Evolutionary conservation across 257 asterid genomes (phyloP).

Genomic region (Solanum piurae): DNA sequence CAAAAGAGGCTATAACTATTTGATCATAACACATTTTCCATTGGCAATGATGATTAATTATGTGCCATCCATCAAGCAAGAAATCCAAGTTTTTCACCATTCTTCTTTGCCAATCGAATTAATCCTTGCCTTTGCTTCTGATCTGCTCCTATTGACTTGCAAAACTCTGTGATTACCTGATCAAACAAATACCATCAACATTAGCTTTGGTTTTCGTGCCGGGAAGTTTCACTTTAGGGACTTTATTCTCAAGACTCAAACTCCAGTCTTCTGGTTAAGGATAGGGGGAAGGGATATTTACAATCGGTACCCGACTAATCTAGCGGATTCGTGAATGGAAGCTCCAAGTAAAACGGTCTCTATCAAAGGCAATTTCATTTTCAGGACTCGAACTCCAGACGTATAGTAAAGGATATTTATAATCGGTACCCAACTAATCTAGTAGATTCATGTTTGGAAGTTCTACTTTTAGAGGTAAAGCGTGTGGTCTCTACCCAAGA

Average conservation of each 20-base stretch:
- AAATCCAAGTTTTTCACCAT: constrained; percentile 81
- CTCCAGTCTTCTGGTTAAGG: neutral
- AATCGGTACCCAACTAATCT: neutral
- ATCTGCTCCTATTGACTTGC: constrained; percentile 94
- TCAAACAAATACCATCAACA: neutral
- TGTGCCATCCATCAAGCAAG: constrained; percentile 39
- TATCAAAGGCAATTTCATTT: neutral
- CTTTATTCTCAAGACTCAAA: neutral
- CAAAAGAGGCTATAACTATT: neutral
- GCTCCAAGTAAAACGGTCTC: neutral
- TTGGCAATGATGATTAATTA: neutral
- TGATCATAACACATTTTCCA: neutral
- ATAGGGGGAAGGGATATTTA: neutral
- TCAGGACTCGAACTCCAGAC: neutral
- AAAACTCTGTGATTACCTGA: constrained; percentile 88
- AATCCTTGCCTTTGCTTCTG: constrained; percentile 77
- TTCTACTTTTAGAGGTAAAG: too few relatives aligned
- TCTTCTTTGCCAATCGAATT: constrained; percentile 86
- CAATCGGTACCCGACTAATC: neutral
- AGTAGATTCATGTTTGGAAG: too few relatives aligned
- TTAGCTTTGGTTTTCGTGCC: neutral
- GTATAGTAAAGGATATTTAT: neutral
- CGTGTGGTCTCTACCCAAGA: too few relatives aligned
- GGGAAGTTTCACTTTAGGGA: neutral
- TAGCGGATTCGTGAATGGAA: neutral